These are phyloP conservation scores for Hibiscus trionum DNA, from an alignment of 345 rosid species.

Conservation along the genomic window DNA sequence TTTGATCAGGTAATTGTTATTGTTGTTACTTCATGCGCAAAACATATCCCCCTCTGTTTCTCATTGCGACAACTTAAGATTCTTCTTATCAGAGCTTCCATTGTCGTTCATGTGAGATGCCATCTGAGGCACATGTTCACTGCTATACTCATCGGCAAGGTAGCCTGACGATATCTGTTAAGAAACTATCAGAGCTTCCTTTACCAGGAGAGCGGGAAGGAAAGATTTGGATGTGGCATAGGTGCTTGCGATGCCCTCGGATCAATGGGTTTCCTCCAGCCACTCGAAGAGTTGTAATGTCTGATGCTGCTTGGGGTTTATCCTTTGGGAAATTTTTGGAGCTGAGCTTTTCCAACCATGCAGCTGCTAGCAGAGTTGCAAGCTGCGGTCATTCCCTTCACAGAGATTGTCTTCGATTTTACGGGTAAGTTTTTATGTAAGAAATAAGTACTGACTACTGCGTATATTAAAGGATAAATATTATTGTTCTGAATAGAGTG, in stretches of 20 bases:
- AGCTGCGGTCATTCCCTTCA: slow-evolving; percentile 98
- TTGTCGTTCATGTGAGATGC: slow-evolving; percentile 79
- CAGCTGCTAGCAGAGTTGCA: slow-evolving; percentile 98
- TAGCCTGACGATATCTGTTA: slow-evolving; percentile 90
- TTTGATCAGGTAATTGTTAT: slow-evolving; percentile 65
- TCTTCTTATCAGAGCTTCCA: slow-evolving; percentile 39
- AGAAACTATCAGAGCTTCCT: slow-evolving; percentile 50
- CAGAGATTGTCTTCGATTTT: slow-evolving; percentile 97
- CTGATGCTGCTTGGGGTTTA: slow-evolving; percentile 97
- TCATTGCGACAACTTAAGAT: background rate
- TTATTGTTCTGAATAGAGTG: background rate
- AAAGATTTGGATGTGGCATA: slow-evolving; percentile 99
- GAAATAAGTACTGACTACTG: background rate
- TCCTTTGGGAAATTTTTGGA: slow-evolving; percentile 97
- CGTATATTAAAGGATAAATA: background rate
- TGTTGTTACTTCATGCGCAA: background rate
- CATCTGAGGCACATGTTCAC: slow-evolving; percentile 94
- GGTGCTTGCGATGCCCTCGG: slow-evolving; percentile 90
- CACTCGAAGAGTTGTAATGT: slow-evolving; percentile 90
- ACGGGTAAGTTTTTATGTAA: slow-evolving; percentile 52
- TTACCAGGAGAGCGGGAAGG: slow-evolving; percentile 88
- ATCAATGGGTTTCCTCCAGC: slow-evolving; percentile 81
- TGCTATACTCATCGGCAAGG: slow-evolving; percentile 96
- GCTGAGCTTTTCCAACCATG: slow-evolving; percentile 97
- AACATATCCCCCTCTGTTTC: background rate